A percentile compares a stretch with the other conserved stretches of the same genome.
These are phyloP conservation scores for Citrullus colocynthis DNA, from an alignment of 306 rosid species.

Conservation along the genomic window DNA sequence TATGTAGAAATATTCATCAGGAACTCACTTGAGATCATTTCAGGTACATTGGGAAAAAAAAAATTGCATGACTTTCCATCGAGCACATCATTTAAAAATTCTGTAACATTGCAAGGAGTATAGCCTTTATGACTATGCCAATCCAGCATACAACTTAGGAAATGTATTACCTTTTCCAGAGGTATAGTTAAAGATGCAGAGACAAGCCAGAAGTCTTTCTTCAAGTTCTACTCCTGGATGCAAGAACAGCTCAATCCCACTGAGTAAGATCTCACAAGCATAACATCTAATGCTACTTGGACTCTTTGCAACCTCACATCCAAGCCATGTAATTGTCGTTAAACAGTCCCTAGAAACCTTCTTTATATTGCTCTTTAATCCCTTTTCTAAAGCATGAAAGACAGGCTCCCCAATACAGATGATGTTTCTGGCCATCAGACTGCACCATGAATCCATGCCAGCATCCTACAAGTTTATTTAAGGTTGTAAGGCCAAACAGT, in stretches of 20 bases:
- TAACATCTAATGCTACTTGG: slow-evolving; percentile 38
- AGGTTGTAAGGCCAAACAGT: slow-evolving; percentile 3
- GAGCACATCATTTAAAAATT: not conserved
- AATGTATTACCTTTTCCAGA: slow-evolving; percentile 55
- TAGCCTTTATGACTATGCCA: not conserved
- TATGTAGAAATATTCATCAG: slow-evolving; percentile 9
- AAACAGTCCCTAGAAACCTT: slow-evolving; percentile 57
- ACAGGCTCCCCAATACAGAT: slow-evolving; percentile 38
- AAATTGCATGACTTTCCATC: not conserved
- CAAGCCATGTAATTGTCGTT: slow-evolving; percentile 64
- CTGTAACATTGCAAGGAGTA: not conserved
- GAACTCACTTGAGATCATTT: not conserved
- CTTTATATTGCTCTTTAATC: slow-evolving; percentile 40
- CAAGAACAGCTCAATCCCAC: slow-evolving; percentile 54
- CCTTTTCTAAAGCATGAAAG: slow-evolving; percentile 47
- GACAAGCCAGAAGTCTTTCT: slow-evolving; percentile 65
- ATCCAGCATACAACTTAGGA: not conserved
- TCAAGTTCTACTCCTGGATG: slow-evolving; percentile 72
- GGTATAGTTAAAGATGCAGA: slow-evolving; percentile 58
- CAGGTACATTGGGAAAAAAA: not conserved
- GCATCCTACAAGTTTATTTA: slow-evolving; percentile 44
- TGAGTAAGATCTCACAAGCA: slow-evolving; percentile 47
- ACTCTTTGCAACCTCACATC: slow-evolving; percentile 51
- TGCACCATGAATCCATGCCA: slow-evolving; percentile 59
- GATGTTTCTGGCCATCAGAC: slow-evolving; percentile 39